A percentile compares a stretch with the other conserved stretches of the same genome.
Conservation (phyloP, 2,329 filamentous ascomycete genomes). For the Penicillium sp. region DNA sequence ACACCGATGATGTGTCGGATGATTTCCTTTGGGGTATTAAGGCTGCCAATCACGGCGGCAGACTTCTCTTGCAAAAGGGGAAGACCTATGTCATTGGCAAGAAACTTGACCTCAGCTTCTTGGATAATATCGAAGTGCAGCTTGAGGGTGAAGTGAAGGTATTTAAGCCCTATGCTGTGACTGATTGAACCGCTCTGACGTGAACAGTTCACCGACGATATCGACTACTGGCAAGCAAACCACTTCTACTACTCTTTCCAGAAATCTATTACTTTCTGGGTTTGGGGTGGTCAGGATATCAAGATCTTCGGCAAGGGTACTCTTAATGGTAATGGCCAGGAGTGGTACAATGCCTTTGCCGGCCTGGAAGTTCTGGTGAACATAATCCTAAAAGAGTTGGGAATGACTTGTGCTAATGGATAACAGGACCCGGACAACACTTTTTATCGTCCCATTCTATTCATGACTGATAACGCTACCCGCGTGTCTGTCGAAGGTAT, state of each 20-base stretch:
- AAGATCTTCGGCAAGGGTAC: conserved; percentile 59
- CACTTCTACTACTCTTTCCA: conserved; percentile 54
- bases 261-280: conserved; percentile 62
- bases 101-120: conserved; percentile 59
- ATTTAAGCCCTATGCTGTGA: background rate
- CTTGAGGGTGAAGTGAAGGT: conserved; percentile 59
- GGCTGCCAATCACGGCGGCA: conserved; percentile 60
- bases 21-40: conserved; percentile 57
- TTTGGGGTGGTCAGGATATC: conserved; percentile 63
- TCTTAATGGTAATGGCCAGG: conserved; percentile 57
- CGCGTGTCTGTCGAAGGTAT: conserved; percentile 59
- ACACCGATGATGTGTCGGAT: conserved; percentile 57
- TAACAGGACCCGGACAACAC: conserved; percentile 52
- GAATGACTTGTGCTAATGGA: background rate
- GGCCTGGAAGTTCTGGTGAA: conserved; percentile 40
- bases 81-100: conserved; percentile 60
- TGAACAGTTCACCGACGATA: conserved; percentile 47
- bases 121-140: conserved; percentile 58
- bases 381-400: background rate
- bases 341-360: conserved; percentile 53
- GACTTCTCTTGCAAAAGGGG: conserved; percentile 54
- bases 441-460: conserved; percentile 60
- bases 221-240: conserved; percentile 52
- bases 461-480: conserved; percentile 62
- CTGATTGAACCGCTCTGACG: conserved; percentile 8